Base-by-base conservation (phyloP, 352 stramenopile species). In the Plasmopara halstedii region DNA sequence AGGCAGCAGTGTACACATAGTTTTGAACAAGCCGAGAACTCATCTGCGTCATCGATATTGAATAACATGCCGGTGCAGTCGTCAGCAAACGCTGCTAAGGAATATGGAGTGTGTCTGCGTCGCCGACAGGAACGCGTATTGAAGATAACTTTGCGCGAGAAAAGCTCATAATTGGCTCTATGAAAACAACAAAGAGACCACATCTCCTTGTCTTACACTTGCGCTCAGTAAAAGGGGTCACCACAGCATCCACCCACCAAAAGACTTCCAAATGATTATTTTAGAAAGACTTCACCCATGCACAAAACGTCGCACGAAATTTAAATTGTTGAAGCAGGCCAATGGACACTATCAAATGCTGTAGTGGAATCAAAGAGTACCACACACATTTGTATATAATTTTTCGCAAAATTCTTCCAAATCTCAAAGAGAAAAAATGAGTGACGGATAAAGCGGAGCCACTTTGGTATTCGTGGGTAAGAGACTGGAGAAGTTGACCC, bases 401-500 rank as follows among this genome's bases (percentile, higher is more conserved):
- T 4, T 13, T 14, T 45, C 35, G 33, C 48, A 49, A 11, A 44
- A 8, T 19, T 51, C 19, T 10, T 53, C 22, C 1, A 53, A 11
- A 21, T 56, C 55, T 22, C 52, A 39, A 27, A 63, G 52, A 15
- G 35, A 4, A 63, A 27, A 1, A 54, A 31, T 0, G 29, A 33
- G 27, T 58, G 54, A 0, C 42, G 47, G 29, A 58, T 62, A 0
- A 35, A 14, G 50, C 35, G 23, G 53, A 53, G 0, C 46, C 46
- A 3, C 19, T 51, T 37, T 56, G 53, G 36, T 52, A 44, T 7
- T 49, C 50, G 17, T 59, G 37, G 13, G 43, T 54, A 11, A 54
- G 26, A 9, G 6, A 6, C 6, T 27, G 50, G n/a, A 58, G 13
- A 6, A 50, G 11, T 10, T 36, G 6, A 1, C 22, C 20, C 13